phyloP scores from a whole-genome alignment of 73 alveolate genomes.

The Paramecium sonneborni region DNA sequence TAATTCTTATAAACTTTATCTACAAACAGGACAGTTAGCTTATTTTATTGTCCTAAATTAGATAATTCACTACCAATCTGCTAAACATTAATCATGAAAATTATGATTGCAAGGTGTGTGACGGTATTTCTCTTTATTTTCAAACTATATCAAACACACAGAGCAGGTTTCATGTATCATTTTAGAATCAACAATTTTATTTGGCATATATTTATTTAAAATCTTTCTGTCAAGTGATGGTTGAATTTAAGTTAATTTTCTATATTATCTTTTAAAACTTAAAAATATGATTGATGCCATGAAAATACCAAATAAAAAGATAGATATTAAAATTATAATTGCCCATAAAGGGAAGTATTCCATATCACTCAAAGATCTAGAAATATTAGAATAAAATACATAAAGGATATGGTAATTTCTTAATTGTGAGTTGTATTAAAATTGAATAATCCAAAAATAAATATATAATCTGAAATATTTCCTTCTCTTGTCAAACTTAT shows the following conservation, averaged over 20 bases:
- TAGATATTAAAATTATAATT: not conserved
- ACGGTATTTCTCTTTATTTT: not conserved
- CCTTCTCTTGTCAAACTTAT: not conserved
- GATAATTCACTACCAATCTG: not conserved
- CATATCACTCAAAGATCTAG: not conserved
- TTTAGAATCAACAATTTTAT: not conserved
- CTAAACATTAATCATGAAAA: not conserved
- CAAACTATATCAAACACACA: not conserved
- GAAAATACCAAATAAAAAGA: not conserved
- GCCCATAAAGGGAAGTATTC: not conserved
- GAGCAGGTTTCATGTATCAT: not conserved
- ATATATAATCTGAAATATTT: not conserved
- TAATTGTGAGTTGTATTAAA: not conserved
- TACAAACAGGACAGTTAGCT: conserved; percentile 12
- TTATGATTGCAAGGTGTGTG: not conserved
- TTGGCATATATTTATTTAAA: not conserved
- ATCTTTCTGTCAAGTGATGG: conserved; percentile 9
- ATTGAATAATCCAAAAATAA: conserved; percentile 1
- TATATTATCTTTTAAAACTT: not conserved
- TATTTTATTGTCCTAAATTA: not conserved
- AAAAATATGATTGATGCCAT: not conserved
- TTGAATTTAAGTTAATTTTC: not conserved
- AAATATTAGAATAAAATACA: not conserved
- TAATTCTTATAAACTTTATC: not conserved
- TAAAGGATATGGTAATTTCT: not conserved